A percentile compares a stretch with the other conserved stretches of the same genome.
These are phyloP conservation scores for Yarrowia sp. DNA, from an alignment of 805 yeast species.

Conservation along the genomic window DNA sequence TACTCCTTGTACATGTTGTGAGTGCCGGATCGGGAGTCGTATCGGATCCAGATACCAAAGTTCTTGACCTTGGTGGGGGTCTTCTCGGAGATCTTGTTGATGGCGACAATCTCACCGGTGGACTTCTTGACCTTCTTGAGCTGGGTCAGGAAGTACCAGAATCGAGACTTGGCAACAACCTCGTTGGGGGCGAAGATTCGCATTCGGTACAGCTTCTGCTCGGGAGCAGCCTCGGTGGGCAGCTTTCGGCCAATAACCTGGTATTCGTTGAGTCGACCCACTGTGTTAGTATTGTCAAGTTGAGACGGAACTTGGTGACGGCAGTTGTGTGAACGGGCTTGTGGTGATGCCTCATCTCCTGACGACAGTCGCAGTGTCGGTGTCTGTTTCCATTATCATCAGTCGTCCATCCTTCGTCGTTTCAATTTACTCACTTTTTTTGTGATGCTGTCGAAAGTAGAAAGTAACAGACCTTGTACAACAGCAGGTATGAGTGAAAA, in stretches of 20 bases:
- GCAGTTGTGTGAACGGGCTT: no score
- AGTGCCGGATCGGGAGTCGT: conserved; percentile 99
- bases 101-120: conserved; percentile 97
- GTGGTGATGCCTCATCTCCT: no score
- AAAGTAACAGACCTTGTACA: conserved; percentile 23
- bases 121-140: conserved; percentile 99
- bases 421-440: conserved; percentile 19
- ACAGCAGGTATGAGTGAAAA: conserved; percentile 24
- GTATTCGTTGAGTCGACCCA: conserved; percentile 98
- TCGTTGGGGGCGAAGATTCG: conserved; percentile 98
- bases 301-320: no score
- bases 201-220: conserved; percentile 99
- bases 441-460: conserved; percentile 27
- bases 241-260: conserved; percentile 99
- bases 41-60: conserved; percentile 99
- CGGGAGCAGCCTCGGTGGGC: conserved; percentile 98
- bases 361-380: no score
- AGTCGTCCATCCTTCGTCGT: neutral
- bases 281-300: conserved; percentile 37
- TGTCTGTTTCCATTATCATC: neutral
- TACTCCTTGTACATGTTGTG: conserved; percentile 99
- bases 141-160: conserved; percentile 99
- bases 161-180: conserved; percentile 99
- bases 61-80: conserved; percentile 99
- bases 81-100: conserved; percentile 87